Evolutionary conservation across 2,329 filamentous ascomycete genomes (phyloP).

Genomic region (Xylaria sp.): DNA sequence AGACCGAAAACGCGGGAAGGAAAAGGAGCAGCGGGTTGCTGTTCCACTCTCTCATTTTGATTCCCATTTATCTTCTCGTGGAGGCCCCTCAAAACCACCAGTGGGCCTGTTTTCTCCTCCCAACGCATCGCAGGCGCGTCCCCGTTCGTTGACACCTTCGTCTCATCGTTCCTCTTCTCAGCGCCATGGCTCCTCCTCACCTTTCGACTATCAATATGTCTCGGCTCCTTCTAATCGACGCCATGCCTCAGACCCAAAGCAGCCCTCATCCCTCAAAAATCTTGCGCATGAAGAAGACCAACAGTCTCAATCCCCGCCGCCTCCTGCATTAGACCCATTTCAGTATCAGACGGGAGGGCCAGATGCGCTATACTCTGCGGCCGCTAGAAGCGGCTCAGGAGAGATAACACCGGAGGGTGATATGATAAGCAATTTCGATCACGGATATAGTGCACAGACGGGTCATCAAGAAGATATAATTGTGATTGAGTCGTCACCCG

Average conservation of each 20-base stretch:
- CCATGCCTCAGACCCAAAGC: slow-evolving; percentile 58
- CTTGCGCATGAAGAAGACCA: slow-evolving; percentile 50
- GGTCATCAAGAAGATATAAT: slow-evolving; percentile 53
- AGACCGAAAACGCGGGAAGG: slow-evolving; percentile 54
- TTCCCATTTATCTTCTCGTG: slow-evolving; percentile 53
- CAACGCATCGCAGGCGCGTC: slow-evolving; percentile 54
- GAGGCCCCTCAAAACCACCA: slow-evolving; percentile 53
- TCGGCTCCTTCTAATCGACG: slow-evolving; percentile 52
- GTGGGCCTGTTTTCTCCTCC: slow-evolving; percentile 65
- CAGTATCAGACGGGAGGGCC: slow-evolving; percentile 63
- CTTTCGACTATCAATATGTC: slow-evolving; percentile 60
- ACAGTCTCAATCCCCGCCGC: slow-evolving; percentile 48
- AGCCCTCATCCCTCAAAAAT: slow-evolving; percentile 50
- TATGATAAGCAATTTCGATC: slow-evolving; percentile 48
- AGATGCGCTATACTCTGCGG: slow-evolving; percentile 52
- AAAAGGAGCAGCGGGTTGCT: slow-evolving; percentile 61
- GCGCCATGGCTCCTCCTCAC: slow-evolving; percentile 49
- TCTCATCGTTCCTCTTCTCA: slow-evolving; percentile 50
- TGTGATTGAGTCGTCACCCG: slow-evolving; percentile 52
- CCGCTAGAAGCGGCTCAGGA: slow-evolving; percentile 52
- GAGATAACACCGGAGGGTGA: slow-evolving; percentile 51
- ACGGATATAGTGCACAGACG: slow-evolving; percentile 42
- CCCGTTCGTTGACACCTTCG: slow-evolving; percentile 56
- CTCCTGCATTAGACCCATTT: slow-evolving; percentile 59
- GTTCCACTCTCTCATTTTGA: slow-evolving; percentile 66